These are phyloP conservation scores for Pterothamnion heteromorphum DNA, from an alignment of 31 red algal species.

Conservation along the genomic window DNA sequence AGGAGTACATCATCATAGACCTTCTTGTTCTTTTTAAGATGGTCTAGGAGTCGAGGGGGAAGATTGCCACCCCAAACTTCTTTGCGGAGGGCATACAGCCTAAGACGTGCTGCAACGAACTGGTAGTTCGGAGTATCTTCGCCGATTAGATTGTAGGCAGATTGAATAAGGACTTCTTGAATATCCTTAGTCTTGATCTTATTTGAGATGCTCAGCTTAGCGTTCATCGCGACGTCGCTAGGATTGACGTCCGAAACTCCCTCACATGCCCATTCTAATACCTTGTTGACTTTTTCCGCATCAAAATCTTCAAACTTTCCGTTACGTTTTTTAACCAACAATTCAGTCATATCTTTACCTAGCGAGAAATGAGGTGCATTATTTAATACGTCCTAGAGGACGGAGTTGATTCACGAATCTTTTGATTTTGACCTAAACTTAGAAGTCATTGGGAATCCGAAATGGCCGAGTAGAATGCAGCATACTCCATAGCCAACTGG, in stretches of 20 bases:
- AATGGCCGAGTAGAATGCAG: too few relatives aligned
- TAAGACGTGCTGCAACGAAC: conserved; percentile 8
- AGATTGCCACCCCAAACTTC: neutral
- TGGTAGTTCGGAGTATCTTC: conserved; percentile 35
- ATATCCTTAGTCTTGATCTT: conserved; percentile 14
- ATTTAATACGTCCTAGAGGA: too few relatives aligned
- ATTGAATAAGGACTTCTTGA: neutral
- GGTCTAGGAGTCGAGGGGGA: neutral
- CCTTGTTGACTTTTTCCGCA: neutral
- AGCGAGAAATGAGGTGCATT: too few relatives aligned
- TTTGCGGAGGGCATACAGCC: conserved; percentile 3
- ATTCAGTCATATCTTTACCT: neutral
- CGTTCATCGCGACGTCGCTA: too few relatives aligned
- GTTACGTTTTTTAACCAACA: neutral
- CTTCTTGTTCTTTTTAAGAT: conserved; percentile 10
- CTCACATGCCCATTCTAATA: neutral
- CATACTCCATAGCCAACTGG: too few relatives aligned
- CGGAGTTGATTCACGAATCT: too few relatives aligned
- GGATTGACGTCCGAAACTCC: neutral
- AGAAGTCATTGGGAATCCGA: too few relatives aligned
- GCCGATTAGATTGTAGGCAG: neutral
- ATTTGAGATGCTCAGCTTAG: too few relatives aligned
- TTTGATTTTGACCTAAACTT: too few relatives aligned
- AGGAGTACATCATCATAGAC: conserved; percentile 7
- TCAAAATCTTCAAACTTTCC: neutral